phyloP scores from a whole-genome alignment of 257 asterid species.

The Agastache rugosa region DNA sequence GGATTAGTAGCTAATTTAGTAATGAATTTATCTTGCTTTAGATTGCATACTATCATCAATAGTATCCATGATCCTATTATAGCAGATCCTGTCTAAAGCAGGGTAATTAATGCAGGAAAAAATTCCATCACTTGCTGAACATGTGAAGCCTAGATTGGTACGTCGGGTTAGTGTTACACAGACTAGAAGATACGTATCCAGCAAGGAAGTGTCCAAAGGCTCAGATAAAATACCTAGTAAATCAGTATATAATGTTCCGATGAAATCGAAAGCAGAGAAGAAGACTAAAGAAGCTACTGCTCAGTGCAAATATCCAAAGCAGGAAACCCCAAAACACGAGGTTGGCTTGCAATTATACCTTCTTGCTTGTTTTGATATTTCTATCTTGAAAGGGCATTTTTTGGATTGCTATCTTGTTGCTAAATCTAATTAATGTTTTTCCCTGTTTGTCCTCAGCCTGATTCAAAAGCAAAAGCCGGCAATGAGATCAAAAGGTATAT shows the following conservation, averaged over 20 bases:
- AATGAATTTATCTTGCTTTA: neutral
- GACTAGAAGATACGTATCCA: constrained; percentile 37
- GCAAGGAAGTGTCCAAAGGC: constrained; percentile 44
- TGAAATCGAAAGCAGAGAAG: constrained; percentile 44
- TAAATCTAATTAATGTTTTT: constrained; percentile 2
- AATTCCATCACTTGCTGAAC: constrained; percentile 41
- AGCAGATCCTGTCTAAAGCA: neutral
- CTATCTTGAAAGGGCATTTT: neutral
- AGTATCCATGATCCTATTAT: neutral
- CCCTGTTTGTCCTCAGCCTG: constrained; percentile 40
- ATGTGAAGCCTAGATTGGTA: constrained; percentile 37
- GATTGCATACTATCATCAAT: neutral
- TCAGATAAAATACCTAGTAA: constrained; percentile 38
- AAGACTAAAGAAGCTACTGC: constrained; percentile 35
- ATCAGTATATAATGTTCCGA: constrained; percentile 37
- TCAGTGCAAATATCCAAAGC: constrained; percentile 34
- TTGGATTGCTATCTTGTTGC: constrained; percentile 7
- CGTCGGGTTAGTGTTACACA: constrained; percentile 41
- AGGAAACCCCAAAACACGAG: constrained; percentile 46
- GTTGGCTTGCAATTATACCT: constrained; percentile 37
- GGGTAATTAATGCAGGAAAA: constrained; percentile 46
- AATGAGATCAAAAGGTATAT: constrained; percentile 60
- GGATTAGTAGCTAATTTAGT: neutral
- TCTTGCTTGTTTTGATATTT: neutral
- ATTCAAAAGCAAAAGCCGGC: constrained; percentile 40